A percentile compares a stretch with the other conserved stretches of the same genome.
phyloP scores from a whole-genome alignment of 2,329 filamentous ascomycete species.

The Epichloe festucae region DNA sequence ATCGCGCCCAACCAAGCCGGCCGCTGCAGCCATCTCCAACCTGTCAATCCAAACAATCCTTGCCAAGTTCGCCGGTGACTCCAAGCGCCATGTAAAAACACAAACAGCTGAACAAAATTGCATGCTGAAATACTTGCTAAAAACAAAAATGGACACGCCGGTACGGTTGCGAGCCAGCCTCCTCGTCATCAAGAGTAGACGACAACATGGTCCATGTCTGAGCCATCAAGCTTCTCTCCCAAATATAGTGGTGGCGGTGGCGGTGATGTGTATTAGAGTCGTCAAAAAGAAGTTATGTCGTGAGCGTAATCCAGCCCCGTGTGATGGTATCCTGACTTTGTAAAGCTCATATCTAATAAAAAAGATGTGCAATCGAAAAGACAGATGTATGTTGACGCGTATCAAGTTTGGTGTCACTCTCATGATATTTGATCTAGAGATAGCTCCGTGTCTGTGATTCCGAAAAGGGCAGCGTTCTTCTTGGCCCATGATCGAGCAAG shows the following conservation, averaged over 20 bases:
- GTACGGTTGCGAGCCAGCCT: slow-evolving; percentile 1
- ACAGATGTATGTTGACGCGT: slow-evolving; percentile 2
- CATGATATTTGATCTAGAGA: slow-evolving; percentile 35
- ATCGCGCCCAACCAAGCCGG: slow-evolving; percentile 2
- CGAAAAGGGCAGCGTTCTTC: slow-evolving; percentile 51
- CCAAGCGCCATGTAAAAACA: slow-evolving; percentile 28
- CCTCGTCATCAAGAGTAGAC: neutral
- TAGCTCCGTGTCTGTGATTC: slow-evolving; percentile 36
- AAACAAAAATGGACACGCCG: slow-evolving; percentile 19
- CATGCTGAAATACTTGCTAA: slow-evolving; percentile 22
- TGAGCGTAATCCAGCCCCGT: slow-evolving; percentile 18
- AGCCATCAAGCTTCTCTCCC: neutral
- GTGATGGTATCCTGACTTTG: slow-evolving; percentile 8
- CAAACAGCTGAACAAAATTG: slow-evolving; percentile 16
- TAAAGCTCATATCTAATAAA: slow-evolving; percentile 13
- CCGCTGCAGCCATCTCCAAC: slow-evolving; percentile 21
- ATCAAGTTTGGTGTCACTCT: slow-evolving; percentile 8
- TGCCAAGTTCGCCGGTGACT: slow-evolving; percentile 24
- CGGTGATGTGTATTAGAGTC: slow-evolving; percentile 19
- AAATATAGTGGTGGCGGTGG: slow-evolving; percentile 4
- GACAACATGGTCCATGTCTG: neutral
- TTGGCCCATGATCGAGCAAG: slow-evolving; percentile 89
- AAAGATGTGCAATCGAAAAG: slow-evolving; percentile 5
- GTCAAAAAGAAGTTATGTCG: slow-evolving; percentile 14
- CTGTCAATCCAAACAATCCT: slow-evolving; percentile 21